These are phyloP conservation scores for Phytophthora tubulina DNA, from an alignment of 352 stramenopile genomes.

Conservation along the genomic window DNA sequence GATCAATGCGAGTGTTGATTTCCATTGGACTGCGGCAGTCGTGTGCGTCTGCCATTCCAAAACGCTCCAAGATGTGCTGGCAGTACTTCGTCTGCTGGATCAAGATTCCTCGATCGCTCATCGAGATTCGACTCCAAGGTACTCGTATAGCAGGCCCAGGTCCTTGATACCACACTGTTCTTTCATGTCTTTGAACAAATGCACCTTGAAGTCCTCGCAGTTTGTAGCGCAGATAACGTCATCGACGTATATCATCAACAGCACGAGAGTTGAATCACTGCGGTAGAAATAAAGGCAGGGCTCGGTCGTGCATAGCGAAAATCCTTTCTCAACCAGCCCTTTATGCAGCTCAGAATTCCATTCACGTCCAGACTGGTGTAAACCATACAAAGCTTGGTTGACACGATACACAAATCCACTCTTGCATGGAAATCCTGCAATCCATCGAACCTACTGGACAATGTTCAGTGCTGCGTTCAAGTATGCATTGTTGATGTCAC, in stretches of 20 bases:
- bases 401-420: neutral
- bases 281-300: conserved; percentile 14
- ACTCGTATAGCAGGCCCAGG: neutral
- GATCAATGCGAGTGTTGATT: neutral
- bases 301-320: conserved; percentile 5
- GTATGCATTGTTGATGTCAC: neutral
- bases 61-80: neutral
- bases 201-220: conserved; percentile 8
- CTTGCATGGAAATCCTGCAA: conserved; percentile 1
- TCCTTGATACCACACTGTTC: conserved; percentile 5
- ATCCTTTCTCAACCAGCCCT: neutral
- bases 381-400: conserved; percentile 12
- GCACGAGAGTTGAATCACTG: neutral
- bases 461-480: neutral
- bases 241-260: conserved; percentile 4
- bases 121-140: neutral
- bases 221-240: conserved; percentile 2
- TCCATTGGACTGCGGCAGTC: neutral
- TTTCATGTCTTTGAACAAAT: conserved; percentile 1
- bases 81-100: neutral
- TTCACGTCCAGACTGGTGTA: conserved; percentile 12
- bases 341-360: conserved; percentile 15
- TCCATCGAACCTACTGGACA: neutral
- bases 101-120: neutral
- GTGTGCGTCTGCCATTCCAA: neutral